Percentiles rank a stretch among this genome's conserved stretches.
Evolutionary conservation across 1,284 basidiomycete genomes (phyloP).

Genomic region (Ganoderma sinense): DNA sequence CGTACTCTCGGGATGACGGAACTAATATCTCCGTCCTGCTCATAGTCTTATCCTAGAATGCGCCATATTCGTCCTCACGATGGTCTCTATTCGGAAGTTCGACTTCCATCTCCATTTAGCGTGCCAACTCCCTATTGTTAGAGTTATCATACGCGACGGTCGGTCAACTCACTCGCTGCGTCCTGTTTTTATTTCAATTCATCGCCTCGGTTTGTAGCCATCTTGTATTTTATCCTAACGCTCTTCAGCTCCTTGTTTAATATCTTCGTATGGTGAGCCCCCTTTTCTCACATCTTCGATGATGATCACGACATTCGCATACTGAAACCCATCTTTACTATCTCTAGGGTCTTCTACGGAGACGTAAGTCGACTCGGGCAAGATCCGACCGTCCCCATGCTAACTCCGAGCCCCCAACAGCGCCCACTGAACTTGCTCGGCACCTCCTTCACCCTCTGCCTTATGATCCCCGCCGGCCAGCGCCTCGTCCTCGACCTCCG

Average conservation of each 20-base stretch:
- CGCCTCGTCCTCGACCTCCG: constrained; percentile 35
- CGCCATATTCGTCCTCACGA: constrained; percentile 24
- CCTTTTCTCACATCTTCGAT: neutral
- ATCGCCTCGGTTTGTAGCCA: constrained; percentile 3
- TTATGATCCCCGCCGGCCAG: constrained; percentile 32
- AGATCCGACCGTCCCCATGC: neutral
- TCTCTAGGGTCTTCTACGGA: constrained; percentile 17
- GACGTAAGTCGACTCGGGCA: constrained; percentile 17
- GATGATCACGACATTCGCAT: neutral
- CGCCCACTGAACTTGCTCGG: constrained; percentile 29
- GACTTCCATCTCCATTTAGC: constrained; percentile 11
- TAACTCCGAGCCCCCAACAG: neutral
- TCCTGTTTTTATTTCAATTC: neutral
- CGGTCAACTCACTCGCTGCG: neutral
- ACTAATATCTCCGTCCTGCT: too few relatives aligned
- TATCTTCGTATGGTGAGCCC: constrained; percentile 30
- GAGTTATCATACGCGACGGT: constrained; percentile 28
- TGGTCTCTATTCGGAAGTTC: constrained; percentile 24
- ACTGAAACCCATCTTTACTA: neutral
- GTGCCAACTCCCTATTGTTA: constrained; percentile 18
- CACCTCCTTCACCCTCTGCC: constrained; percentile 28
- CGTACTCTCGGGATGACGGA: too few relatives aligned
- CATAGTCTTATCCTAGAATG: constrained; percentile 23
- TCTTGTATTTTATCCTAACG: constrained; percentile 25
- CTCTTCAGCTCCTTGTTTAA: constrained; percentile 28